phyloP scores from a whole-genome alignment of 2,329 filamentous ascomycete species.

The Grosmannia penicillata region DNA sequence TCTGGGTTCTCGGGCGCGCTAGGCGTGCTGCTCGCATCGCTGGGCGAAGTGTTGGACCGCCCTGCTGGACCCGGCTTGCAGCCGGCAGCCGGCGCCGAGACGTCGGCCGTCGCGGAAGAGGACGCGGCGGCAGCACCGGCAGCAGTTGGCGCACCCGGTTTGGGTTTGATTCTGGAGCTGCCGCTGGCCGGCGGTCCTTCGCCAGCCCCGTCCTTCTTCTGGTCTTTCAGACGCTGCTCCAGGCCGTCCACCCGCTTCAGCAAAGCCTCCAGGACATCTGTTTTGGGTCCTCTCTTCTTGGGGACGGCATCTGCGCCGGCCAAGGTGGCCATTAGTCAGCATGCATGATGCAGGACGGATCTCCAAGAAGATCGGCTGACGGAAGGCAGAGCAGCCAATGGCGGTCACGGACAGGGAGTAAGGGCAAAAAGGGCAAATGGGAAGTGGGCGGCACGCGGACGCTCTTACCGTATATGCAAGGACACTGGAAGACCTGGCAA shows the following conservation, averaged over 20 bases:
- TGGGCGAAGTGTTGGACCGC: background rate
- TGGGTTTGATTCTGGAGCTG: constrained; percentile 6
- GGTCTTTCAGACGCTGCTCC: constrained; percentile 61
- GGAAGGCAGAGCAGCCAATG: too few relatives aligned
- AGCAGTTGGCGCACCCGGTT: background rate
- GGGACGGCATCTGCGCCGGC: constrained; percentile 61
- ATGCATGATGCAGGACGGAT: too few relatives aligned
- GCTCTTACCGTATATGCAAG: constrained; percentile 78
- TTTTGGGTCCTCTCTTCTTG: constrained; percentile 82
- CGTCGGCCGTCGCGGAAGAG: constrained; percentile 10
- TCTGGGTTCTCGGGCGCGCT: background rate
- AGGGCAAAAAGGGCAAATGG: background rate
- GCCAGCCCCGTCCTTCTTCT: constrained; percentile 30
- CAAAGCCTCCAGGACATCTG: constrained; percentile 72
- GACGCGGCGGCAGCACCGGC: background rate
- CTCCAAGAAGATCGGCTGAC: too few relatives aligned
- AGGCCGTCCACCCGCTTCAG: constrained; percentile 78
- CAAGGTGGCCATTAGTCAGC: too few relatives aligned
- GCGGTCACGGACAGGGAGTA: constrained; percentile 7
- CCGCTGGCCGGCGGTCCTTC: constrained; percentile 3
- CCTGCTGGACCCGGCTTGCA: too few relatives aligned
- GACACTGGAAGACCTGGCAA: constrained; percentile 77
- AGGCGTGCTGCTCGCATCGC: background rate
- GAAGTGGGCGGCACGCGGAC: too few relatives aligned
- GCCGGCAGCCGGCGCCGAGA: too few relatives aligned